These are phyloP conservation scores for Suillus discolor DNA, from an alignment of 768 basidiomycete species.

Conservation along the genomic window DNA sequence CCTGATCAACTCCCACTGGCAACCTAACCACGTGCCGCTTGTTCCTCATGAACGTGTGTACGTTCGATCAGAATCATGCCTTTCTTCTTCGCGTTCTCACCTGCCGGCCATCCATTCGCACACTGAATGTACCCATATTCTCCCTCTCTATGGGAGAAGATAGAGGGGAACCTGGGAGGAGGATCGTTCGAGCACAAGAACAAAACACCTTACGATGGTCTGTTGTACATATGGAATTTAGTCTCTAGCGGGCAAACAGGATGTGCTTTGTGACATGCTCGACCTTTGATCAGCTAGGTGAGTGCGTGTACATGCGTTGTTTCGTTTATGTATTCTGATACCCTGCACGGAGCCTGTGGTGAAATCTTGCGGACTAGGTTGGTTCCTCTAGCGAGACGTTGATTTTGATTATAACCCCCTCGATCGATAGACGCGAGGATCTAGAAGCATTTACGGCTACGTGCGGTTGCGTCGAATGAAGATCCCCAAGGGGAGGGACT, in stretches of 20 bases:
- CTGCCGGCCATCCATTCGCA: not conserved
- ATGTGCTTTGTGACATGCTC: not conserved
- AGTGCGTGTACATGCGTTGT: not conserved
- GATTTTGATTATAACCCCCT: not conserved
- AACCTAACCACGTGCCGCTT: constrained; percentile 7
- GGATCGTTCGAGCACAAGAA: not conserved
- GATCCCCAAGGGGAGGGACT: not conserved
- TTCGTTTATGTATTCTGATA: not conserved
- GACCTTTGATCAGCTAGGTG: not conserved
- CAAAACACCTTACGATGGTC: not conserved
- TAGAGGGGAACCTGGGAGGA: not conserved
- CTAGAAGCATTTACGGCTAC: not conserved
- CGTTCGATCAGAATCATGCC: not conserved
- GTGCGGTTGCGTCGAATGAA: not conserved
- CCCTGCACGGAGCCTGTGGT: not conserved
- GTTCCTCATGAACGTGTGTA: not conserved
- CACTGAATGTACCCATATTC: not conserved
- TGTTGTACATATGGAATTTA: not conserved
- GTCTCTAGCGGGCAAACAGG: not conserved
- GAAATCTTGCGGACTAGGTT: not conserved
- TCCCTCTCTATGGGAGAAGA: not conserved
- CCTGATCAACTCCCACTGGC: not conserved
- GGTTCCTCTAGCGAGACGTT: not conserved
- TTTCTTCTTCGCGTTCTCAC: not conserved
- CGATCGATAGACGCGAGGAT: not conserved